Conservation (phyloP, 768 basidiomycete genomes). For the Pleurotus citrinopileatus region DNA sequence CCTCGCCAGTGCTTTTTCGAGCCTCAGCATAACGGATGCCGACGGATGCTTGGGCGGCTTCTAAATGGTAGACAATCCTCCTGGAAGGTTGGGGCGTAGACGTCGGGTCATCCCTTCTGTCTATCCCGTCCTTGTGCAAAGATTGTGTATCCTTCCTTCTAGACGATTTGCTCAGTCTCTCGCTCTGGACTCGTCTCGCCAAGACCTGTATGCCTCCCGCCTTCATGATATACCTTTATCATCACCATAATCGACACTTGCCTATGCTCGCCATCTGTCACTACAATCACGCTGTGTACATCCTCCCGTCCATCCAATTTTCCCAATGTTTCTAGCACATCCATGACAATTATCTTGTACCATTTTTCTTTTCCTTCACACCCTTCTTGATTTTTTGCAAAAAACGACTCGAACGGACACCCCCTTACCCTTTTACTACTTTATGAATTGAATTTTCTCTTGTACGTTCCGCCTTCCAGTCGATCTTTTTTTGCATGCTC, state of each 20-base stretch:
- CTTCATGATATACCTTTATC: not conserved
- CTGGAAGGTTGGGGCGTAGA: no score
- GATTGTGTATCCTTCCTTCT: no score
- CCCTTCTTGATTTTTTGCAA: not conserved
- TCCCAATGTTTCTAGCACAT: no score
- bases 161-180: not conserved
- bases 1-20: not conserved
- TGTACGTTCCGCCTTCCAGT: constrained; percentile 18
- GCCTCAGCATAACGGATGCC: constrained; percentile 4
- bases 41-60: constrained; percentile 12
- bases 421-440: constrained; percentile 28
- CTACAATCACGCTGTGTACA: no score
- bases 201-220: not conserved
- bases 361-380: not conserved
- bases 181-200: not conserved
- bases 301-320: not conserved
- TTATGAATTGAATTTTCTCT: constrained; percentile 33
- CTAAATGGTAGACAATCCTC: not conserved
- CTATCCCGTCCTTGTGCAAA: no score
- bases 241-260: constrained; percentile 1
- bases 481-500: no score
- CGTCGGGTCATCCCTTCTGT: no score
- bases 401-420: constrained; percentile 30
- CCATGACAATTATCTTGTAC: not conserved
- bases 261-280: no score